Evolutionary conservation across 805 yeast genomes (phyloP), one percentile per base, ranked within the genome.

Genomic region (Candida saitoana): DNA sequence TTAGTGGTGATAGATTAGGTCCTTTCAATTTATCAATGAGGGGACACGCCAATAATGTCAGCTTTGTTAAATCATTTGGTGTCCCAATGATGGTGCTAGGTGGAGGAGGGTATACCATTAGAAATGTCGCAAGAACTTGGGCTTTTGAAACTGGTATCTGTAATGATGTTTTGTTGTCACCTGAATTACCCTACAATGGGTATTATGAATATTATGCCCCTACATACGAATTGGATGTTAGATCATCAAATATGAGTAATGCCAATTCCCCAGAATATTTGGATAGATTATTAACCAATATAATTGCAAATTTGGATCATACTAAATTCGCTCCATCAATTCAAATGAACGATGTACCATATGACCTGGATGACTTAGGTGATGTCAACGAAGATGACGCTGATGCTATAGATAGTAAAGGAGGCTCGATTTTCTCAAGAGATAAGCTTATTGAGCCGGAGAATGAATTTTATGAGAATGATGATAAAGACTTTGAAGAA

Each of bases 71-170:
- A 60, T 76, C 87, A 11, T 87, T 91, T 56, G 85, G 86, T 31
- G 74, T 93, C 15, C 98, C 99, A 11, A 68, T 87, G 76, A 77
- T 93, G 83, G 95, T 93, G 22, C 73, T 93, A 16, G 99, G 99
- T 33, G 99, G 99, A 36, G 99, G 99, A 51, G 99, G 99, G 14
- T 93, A 93, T 66, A 93, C 99, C 2, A 95, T 95, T 75, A 77
- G 97, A 62, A 93, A 93, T 60, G 99, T 93, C 37, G 88, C 98
- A 5, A 73, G 99, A 51, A 77, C 95, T 8, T 91, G 99, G 98
- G 79, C 96, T 2, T 90, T 76, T 58, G 99, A 93, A 65, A 84
- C 97, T 0, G 91, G 96, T 22, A 73, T 93, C 18, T 75, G 91
- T 58, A 83, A 91, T 50, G 84, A 87, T 51, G 87, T 82, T 12